phyloP scores from a whole-genome alignment of 192 early-diverging fungal species.

The Coemansia asiatica region DNA sequence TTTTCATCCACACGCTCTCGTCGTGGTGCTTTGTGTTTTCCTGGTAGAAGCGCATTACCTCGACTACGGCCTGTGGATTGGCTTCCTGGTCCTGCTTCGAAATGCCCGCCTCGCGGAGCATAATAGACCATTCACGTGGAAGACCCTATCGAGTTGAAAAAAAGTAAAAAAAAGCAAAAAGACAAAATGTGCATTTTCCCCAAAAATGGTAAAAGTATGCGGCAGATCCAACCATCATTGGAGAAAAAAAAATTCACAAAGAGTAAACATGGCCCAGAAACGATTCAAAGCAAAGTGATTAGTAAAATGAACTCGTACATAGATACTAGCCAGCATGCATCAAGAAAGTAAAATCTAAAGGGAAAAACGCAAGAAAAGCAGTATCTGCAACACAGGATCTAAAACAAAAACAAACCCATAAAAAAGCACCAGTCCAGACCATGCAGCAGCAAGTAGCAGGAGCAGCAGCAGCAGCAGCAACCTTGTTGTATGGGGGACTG shows the following conservation, averaged over 20 bases:
- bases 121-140: constrained; percentile 88
- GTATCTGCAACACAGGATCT: background rate
- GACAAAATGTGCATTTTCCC: background rate
- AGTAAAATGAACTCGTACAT: background rate
- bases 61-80: constrained; percentile 86
- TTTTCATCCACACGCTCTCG: constrained; percentile 54
- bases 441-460: too few relatives aligned
- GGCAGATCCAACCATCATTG: constrained; percentile 8
- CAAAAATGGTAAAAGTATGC: background rate
- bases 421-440: background rate
- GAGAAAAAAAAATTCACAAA: background rate
- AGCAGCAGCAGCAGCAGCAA: too few relatives aligned
- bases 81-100: constrained; percentile 90
- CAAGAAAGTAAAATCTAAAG: background rate
- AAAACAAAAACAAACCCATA: background rate
- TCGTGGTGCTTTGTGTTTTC: constrained; percentile 59
- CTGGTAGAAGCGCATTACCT: constrained; percentile 83
- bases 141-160: constrained; percentile 65
- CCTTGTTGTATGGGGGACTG: background rate
- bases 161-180: constrained; percentile 2
- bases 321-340: background rate
- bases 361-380: background rate
- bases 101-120: constrained; percentile 93
- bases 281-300: background rate
- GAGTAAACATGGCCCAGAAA: background rate